A percentile compares a stretch with the other conserved stretches of the same genome.
Conservation (phyloP, 83 land plant genomes). For the Thuja plicata region DNA sequence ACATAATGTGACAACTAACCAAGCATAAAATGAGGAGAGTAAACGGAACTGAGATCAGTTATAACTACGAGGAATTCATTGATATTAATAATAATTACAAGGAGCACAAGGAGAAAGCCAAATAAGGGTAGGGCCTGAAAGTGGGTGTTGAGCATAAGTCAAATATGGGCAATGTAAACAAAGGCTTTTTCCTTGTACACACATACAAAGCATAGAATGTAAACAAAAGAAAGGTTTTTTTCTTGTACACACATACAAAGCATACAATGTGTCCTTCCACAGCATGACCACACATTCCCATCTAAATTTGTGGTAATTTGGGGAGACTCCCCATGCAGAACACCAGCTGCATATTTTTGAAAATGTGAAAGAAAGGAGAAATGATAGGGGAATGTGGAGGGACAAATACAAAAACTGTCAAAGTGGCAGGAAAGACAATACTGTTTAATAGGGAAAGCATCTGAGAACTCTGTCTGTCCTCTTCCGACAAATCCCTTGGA, state of each 20-base stretch:
- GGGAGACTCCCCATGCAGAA: neutral
- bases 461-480: slow-evolving; percentile 3
- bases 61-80: too few relatives aligned
- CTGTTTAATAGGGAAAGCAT: slow-evolving; percentile 11
- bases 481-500: slow-evolving; percentile 4
- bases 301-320: neutral
- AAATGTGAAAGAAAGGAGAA: neutral
- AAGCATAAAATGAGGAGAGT: too few relatives aligned
- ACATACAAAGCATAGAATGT: too few relatives aligned
- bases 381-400: slow-evolving; percentile 14
- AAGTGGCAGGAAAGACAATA: slow-evolving; percentile 6
- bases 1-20: too few relatives aligned
- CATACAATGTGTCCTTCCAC: slow-evolving; percentile 10
- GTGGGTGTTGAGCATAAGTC: neutral
- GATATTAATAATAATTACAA: too few relatives aligned
- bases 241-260: neutral
- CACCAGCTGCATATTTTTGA: neutral
- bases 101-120: neutral
- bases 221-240: too few relatives aligned
- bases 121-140: neutral
- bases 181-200: too few relatives aligned
- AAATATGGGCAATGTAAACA: neutral
- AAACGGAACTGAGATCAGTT: too few relatives aligned
- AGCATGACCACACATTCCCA: neutral
- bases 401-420: neutral